These are phyloP conservation scores for Alternaria gansuensis DNA, from an alignment of 2,329 filamentous ascomycete species.

Conservation along the genomic window DNA sequence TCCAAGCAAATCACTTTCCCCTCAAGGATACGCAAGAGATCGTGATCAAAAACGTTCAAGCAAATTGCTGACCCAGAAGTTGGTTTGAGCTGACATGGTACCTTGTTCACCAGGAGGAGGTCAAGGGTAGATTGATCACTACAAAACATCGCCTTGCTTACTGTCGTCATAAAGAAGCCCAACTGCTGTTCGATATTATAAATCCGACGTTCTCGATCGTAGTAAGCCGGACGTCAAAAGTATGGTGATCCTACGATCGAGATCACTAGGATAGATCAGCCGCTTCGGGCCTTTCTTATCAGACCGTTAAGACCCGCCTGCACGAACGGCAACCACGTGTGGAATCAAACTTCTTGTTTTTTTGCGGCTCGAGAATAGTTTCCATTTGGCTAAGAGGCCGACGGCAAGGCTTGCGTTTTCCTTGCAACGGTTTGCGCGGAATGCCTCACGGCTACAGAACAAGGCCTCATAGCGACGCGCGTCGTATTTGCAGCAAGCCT, in stretches of 20 bases:
- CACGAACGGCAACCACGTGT: constrained; percentile 8
- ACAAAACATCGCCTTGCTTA: not conserved
- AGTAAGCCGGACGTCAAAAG: constrained; percentile 3
- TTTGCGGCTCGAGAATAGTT: not conserved
- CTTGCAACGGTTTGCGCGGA: constrained; percentile 1
- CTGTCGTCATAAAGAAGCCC: not conserved
- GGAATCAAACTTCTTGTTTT: constrained; percentile 4
- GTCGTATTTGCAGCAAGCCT: not conserved
- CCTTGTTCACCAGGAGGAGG: not conserved
- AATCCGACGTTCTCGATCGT: constrained; percentile 5
- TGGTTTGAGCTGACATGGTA: not conserved
- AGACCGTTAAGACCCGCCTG: constrained; percentile 4
- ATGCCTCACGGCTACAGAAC: not conserved
- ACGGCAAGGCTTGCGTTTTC: not conserved
- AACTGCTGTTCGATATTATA: not conserved
- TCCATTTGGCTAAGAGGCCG: not conserved
- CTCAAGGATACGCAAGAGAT: not conserved
- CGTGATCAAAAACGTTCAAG: not conserved
- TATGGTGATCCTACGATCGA: constrained; percentile 1
- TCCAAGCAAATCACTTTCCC: not conserved
- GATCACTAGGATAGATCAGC: constrained; percentile 6
- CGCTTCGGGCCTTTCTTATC: constrained; percentile 5
- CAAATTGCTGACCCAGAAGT: not conserved
- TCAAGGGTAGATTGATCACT: not conserved
- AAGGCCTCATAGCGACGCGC: not conserved